phyloP scores from a whole-genome alignment of 2,329 filamentous ascomycete genomes.

The Curvularia hawaiiensis region DNA sequence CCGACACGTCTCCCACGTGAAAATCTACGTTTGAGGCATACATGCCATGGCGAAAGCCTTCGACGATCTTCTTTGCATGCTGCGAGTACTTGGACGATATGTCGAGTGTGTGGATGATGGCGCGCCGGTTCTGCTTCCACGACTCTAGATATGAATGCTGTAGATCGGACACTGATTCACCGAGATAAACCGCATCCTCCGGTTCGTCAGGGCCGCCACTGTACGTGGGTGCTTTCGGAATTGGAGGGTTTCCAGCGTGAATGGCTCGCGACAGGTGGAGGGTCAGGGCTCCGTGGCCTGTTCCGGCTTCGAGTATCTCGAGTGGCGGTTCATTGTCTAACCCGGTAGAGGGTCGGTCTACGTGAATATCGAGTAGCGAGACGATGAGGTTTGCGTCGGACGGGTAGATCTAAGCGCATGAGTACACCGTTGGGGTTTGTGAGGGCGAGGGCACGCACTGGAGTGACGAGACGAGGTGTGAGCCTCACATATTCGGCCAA shows the following conservation, averaged over 20 bases:
- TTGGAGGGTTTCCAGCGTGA: slow-evolving; percentile 70
- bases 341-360: slow-evolving; percentile 47
- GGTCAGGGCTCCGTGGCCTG: slow-evolving; percentile 81
- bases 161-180: slow-evolving; percentile 40
- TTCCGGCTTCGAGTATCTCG: slow-evolving; percentile 83
- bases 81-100: slow-evolving; percentile 64
- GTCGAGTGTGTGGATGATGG: slow-evolving; percentile 78
- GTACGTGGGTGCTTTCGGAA: slow-evolving; percentile 44
- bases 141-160: slow-evolving; percentile 35
- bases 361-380: slow-evolving; percentile 75
- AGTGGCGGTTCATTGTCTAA: slow-evolving; percentile 53
- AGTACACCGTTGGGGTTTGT: neutral
- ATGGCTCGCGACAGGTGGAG: slow-evolving; percentile 76
- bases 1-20: slow-evolving; percentile 68
- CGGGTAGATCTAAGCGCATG: slow-evolving; percentile 67
- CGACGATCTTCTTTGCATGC: slow-evolving; percentile 68
- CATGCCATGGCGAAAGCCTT: slow-evolving; percentile 70
- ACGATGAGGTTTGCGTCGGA: slow-evolving; percentile 77
- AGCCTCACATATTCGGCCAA: slow-evolving; percentile 75
- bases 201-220: slow-evolving; percentile 22
- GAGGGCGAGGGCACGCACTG: slow-evolving; percentile 55
- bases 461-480: slow-evolving; percentile 73
- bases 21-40: slow-evolving; percentile 76
- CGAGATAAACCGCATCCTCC: slow-evolving; percentile 40
- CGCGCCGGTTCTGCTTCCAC: slow-evolving; percentile 59